These are phyloP conservation scores for Yarrowia galli DNA, from an alignment of 1,139 yeast species.

Conservation along the genomic window DNA sequence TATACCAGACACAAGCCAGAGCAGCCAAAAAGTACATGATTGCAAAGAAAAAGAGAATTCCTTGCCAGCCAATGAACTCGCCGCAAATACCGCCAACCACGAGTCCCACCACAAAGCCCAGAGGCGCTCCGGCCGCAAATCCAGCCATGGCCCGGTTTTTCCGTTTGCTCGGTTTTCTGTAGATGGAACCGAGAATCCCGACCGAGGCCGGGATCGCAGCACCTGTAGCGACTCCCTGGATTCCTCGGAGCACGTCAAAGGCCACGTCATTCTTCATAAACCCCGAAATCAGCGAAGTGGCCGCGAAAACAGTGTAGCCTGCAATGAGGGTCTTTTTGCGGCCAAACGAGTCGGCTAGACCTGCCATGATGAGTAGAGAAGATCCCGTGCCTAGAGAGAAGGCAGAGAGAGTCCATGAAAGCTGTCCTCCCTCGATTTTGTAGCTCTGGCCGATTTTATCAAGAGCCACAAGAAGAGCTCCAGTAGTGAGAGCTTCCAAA, in stretches of 20 bases:
- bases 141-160: constrained; percentile 56
- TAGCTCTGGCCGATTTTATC: constrained; percentile 51
- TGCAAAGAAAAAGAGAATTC: constrained; percentile 54
- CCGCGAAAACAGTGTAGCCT: constrained; percentile 50
- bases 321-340: constrained; percentile 52
- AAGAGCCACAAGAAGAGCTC: constrained; percentile 52
- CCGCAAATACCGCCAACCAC: constrained; percentile 55
- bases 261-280: constrained; percentile 52
- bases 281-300: constrained; percentile 54
- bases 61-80: constrained; percentile 53
- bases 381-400: constrained; percentile 56
- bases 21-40: constrained; percentile 51
- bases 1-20: constrained; percentile 46
- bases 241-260: constrained; percentile 53
- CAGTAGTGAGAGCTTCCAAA: constrained; percentile 52
- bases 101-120: constrained; percentile 55
- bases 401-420: constrained; percentile 56
- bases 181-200: constrained; percentile 55
- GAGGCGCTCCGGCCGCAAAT: constrained; percentile 58
- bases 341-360: constrained; percentile 57
- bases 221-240: constrained; percentile 55
- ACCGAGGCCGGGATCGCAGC: constrained; percentile 57
- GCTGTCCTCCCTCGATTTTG: constrained; percentile 52
- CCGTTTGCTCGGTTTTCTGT: constrained; percentile 51
- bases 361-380: constrained; percentile 54